Evolutionary conservation across 2,329 filamentous ascomycete species (phyloP).

Genomic region (Daldinia eschscholtzii): DNA sequence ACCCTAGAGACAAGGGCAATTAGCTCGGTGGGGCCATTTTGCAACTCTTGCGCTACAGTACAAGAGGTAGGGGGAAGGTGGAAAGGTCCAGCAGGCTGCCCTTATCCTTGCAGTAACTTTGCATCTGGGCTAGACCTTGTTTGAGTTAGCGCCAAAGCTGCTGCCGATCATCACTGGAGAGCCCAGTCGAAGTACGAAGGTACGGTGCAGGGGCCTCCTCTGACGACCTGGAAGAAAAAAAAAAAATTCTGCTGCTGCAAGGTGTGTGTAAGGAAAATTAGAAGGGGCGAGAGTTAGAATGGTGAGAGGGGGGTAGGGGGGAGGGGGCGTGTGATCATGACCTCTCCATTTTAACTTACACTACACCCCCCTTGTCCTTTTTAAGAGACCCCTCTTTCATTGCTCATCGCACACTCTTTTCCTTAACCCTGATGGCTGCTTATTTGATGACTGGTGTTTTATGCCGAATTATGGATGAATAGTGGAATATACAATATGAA

Average conservation of each 20-base stretch:
- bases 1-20: conserved; percentile 41
- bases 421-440: conserved; percentile 34
- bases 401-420: conserved; percentile 30
- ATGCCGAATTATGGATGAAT: conserved; percentile 34
- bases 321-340: conserved; percentile 41
- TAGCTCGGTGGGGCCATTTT: conserved; percentile 44
- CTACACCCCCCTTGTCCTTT: conserved; percentile 33
- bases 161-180: conserved; percentile 46
- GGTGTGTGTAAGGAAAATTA: conserved; percentile 39
- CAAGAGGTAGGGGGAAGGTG: conserved; percentile 20
- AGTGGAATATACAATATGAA: conserved; percentile 17
- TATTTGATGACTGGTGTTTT: conserved; percentile 23
- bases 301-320: conserved; percentile 17
- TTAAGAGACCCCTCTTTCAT: conserved; percentile 35
- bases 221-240: conserved; percentile 28
- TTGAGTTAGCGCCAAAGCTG: conserved; percentile 48
- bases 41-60: conserved; percentile 35
- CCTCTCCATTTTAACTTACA: conserved; percentile 26
- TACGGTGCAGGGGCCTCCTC: conserved; percentile 39
- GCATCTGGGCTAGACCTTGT: conserved; percentile 48
- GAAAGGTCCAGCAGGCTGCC: conserved; percentile 23
- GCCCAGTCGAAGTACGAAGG: conserved; percentile 32
- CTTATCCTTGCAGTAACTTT: conserved; percentile 46
- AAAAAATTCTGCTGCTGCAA: conserved; percentile 39
- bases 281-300: conserved; percentile 36